Percentiles rank a stretch among this genome's conserved stretches.
These are phyloP conservation scores for Aspergillus nomiae DNA, from an alignment of 2,329 filamentous ascomycete species.

Conservation along the genomic window DNA sequence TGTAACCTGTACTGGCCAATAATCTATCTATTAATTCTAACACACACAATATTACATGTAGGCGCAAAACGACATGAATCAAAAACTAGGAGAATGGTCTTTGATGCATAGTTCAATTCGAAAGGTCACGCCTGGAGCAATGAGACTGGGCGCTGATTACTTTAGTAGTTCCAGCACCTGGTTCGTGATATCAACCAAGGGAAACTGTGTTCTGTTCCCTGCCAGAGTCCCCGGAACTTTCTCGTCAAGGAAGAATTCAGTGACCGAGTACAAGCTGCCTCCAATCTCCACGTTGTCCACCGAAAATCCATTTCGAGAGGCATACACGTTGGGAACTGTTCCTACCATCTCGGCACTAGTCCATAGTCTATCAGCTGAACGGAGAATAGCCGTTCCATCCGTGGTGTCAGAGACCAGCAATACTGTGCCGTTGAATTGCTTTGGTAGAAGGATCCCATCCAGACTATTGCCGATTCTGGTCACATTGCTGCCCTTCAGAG, in stretches of 20 bases:
- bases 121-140: not conserved
- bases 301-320: not conserved
- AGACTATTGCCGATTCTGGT: not conserved
- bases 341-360: not conserved
- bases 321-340: not conserved
- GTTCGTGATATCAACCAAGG: constrained; percentile 1
- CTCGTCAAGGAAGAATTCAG: constrained; percentile 1
- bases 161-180: not conserved
- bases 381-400: not conserved
- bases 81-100: too few relatives aligned
- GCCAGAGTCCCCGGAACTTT: not conserved
- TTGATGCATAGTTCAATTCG: not conserved
- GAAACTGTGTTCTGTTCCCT: not conserved
- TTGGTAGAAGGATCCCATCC: not conserved
- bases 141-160: not conserved
- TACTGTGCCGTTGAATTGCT: not conserved
- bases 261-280: constrained; percentile 1
- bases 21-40: not conserved
- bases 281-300: constrained; percentile 3
- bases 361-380: constrained; percentile 2
- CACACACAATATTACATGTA: not conserved
- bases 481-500: not conserved
- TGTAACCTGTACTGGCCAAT: not conserved
- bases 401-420: constrained; percentile 2
- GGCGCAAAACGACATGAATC: not conserved